Conservation (phyloP, 129 eudicot species). For the Lactuca saligna region DNA sequence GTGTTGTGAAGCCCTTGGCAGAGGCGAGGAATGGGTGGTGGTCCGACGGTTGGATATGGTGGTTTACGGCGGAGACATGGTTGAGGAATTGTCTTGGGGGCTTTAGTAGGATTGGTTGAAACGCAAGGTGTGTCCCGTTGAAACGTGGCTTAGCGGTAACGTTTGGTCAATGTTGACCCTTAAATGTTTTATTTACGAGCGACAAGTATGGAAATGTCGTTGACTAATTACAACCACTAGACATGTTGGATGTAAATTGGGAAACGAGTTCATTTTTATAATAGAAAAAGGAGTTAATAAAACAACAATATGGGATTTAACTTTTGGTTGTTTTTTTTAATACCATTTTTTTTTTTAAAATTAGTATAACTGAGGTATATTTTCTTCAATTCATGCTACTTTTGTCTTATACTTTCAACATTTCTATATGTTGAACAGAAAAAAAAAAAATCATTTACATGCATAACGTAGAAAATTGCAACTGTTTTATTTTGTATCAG, state of each 20-base stretch:
- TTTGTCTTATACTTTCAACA: no score
- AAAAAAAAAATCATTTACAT: no score
- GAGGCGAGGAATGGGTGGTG: neutral
- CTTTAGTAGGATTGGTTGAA: slow-evolving; percentile 16
- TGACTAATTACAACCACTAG: slow-evolving; percentile 15
- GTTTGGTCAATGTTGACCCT: slow-evolving; percentile 24
- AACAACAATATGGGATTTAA: no score
- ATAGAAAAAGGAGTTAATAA: no score
- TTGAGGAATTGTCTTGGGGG: slow-evolving; percentile 10
- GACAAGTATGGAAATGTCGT: neutral
- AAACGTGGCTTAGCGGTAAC: slow-evolving; percentile 26
- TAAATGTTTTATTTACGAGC: slow-evolving; percentile 10
- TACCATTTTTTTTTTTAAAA: no score
- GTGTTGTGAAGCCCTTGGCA: neutral
- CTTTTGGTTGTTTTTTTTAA: no score
- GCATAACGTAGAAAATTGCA: no score
- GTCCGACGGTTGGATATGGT: slow-evolving; percentile 11
- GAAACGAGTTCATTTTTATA: neutral
- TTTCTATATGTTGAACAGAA: no score
- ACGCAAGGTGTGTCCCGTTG: neutral
- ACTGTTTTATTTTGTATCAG: no score
- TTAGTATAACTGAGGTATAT: no score
- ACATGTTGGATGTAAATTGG: neutral
- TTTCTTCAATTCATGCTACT: no score
- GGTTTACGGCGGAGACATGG: slow-evolving; percentile 20